Evolutionary conservation across 768 basidiomycete species (phyloP).

Genomic region (Vararia minispora): DNA sequence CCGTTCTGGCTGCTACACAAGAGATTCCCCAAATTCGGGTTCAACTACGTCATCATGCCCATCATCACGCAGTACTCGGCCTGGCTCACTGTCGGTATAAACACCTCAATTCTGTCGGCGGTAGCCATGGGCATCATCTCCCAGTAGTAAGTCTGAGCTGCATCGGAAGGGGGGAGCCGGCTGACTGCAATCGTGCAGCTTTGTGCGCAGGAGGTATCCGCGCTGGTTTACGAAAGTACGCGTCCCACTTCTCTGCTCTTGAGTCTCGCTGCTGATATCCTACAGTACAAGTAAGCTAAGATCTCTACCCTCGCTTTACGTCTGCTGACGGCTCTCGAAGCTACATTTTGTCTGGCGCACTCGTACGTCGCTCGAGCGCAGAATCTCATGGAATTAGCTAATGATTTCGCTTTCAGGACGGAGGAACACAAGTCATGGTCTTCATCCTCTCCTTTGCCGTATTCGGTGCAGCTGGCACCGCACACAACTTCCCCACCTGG

Average conservation of each 20-base stretch:
- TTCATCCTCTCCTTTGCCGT: constrained; percentile 18
- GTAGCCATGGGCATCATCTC: constrained; percentile 12
- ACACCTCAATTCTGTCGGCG: constrained; percentile 19
- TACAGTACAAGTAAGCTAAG: too few relatives aligned
- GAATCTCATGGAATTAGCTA: neutral
- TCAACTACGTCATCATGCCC: constrained; percentile 19
- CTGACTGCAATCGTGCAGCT: constrained; percentile 4
- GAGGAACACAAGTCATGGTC: constrained; percentile 22
- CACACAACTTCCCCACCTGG: constrained; percentile 13
- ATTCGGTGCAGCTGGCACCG: constrained; percentile 20
- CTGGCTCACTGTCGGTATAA: constrained; percentile 22
- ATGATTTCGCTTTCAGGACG: constrained; percentile 15
- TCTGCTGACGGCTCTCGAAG: constrained; percentile 10
- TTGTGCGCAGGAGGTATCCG: constrained; percentile 18
- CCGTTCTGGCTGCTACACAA: constrained; percentile 23
- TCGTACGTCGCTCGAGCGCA: constrained; percentile 7
- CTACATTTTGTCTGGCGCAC: constrained; percentile 24
- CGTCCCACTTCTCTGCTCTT: too few relatives aligned
- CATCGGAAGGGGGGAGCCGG: neutral
- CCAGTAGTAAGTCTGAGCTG: constrained; percentile 5
- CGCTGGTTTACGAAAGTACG: constrained; percentile 22
- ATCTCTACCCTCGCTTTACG: neutral
- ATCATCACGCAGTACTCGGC: constrained; percentile 18
- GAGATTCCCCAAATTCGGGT: constrained; percentile 18
- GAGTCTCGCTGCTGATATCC: neutral